These are phyloP conservation scores for Panicum virgatum DNA, from an alignment of 202 grass and related monocot genomes.

Conservation along the genomic window DNA sequence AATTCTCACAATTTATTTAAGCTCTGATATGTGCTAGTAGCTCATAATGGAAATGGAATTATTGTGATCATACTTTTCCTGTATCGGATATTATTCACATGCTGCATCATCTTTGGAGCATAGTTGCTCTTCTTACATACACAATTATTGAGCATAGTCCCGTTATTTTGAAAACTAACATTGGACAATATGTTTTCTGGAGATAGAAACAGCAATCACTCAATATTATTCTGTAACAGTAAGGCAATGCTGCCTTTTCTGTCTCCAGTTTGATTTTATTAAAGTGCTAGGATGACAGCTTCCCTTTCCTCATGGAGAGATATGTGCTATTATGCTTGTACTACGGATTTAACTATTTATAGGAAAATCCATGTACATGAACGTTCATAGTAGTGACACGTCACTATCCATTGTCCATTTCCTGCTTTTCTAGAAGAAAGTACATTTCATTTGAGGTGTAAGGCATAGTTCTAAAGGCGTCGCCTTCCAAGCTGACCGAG, in stretches of 20 bases:
- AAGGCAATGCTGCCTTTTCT: not conserved
- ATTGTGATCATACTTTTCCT: not conserved
- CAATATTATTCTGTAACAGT: not conserved
- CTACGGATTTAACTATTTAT: not conserved
- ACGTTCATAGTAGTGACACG: not conserved
- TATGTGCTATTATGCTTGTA: not conserved
- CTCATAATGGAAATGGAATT: not conserved
- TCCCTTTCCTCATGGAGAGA: not conserved
- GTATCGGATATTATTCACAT: not conserved
- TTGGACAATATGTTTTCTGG: not conserved
- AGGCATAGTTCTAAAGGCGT: too few species aligned
- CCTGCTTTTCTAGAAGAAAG: not conserved
- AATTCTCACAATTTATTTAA: not conserved
- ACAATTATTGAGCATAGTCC: not conserved
- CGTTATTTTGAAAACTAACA: not conserved
- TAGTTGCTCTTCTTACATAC: not conserved
- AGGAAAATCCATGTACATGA: not conserved
- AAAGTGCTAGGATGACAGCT: not conserved
- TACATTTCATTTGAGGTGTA: not conserved
- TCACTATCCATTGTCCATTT: not conserved
- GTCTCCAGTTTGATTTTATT: not conserved
- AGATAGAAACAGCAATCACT: not conserved
- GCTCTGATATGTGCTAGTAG: not conserved
- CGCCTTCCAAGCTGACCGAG: too few species aligned
- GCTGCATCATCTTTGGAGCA: too few species aligned